These are phyloP conservation scores for Erodium texanum DNA, from an alignment of 441 rosid genomes.

Conservation along the genomic window DNA sequence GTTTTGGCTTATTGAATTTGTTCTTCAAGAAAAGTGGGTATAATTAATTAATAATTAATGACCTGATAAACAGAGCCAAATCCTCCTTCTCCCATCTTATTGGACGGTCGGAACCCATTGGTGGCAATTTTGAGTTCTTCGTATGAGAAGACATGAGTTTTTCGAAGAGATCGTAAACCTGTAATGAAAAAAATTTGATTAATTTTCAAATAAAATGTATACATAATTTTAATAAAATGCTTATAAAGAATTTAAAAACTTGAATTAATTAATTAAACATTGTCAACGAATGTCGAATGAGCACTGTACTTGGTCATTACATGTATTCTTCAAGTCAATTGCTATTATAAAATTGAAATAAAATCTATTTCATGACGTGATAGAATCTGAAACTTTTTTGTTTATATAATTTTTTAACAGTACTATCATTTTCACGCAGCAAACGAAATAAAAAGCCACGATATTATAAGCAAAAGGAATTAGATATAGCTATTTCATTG, in stretches of 20 bases:
- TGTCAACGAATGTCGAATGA: background rate
- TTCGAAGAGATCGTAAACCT: slow-evolving; percentile 17
- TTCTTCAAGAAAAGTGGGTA: too few species aligned
- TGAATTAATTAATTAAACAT: background rate
- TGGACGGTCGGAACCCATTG: slow-evolving; percentile 24
- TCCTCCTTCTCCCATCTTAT: slow-evolving; percentile 47
- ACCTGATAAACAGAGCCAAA: slow-evolving; percentile 45
- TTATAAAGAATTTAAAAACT: background rate
- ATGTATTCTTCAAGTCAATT: background rate
- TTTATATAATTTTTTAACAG: background rate
- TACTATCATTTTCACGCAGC: background rate
- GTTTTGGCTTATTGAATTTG: background rate
- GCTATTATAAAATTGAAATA: background rate
- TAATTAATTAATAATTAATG: background rate
- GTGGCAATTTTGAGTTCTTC: slow-evolving; percentile 30
- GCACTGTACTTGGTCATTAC: background rate
- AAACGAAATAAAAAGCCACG: background rate
- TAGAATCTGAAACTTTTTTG: background rate
- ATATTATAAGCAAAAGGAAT: background rate
- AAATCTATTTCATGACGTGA: background rate
- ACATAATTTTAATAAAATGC: too few species aligned
- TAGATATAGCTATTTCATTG: too few species aligned
- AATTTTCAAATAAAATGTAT: background rate
- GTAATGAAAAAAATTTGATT: background rate
- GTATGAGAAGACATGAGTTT: slow-evolving; percentile 22